Percentiles rank a stretch among this genome's conserved stretches.
These are phyloP conservation scores for Penicillium hordei DNA, from an alignment of 2,329 filamentous ascomycete genomes.

Conservation along the genomic window DNA sequence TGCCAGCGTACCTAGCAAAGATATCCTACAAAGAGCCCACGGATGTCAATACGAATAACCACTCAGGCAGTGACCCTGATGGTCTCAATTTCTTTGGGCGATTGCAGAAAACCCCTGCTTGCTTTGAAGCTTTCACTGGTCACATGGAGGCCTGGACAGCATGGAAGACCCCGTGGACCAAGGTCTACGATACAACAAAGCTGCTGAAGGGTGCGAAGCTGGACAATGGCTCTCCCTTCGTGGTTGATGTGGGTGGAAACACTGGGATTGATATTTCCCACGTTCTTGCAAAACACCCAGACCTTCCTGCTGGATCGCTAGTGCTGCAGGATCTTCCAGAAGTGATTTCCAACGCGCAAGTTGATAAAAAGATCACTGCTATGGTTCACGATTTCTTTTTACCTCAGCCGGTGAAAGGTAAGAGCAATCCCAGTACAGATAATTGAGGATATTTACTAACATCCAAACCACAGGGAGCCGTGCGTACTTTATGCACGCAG, in stretches of 20 bases:
- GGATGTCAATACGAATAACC: conserved; percentile 27
- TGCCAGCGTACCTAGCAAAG: conserved; percentile 37
- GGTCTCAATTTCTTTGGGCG: conserved; percentile 37
- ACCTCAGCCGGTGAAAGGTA: conserved; percentile 30
- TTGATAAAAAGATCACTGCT: conserved; percentile 26
- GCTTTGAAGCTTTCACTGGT: conserved; percentile 35
- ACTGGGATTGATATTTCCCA: conserved; percentile 39
- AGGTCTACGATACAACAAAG: conserved; percentile 30
- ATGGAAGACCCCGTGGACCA: conserved; percentile 38
- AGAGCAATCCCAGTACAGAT: not conserved
- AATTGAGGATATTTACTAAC: not conserved
- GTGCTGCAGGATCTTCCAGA: conserved; percentile 44
- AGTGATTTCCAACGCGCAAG: conserved; percentile 29
- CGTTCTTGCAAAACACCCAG: conserved; percentile 34
- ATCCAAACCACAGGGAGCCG: conserved; percentile 29
- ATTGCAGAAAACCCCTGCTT: conserved; percentile 29
- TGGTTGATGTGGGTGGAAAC: conserved; percentile 45
- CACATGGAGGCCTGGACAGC: conserved; percentile 39
- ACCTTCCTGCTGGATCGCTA: conserved; percentile 32
- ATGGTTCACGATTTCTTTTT: conserved; percentile 32
- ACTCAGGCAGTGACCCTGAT: conserved; percentile 22
- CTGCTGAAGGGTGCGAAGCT: conserved; percentile 23
- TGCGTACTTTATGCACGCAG: conserved; percentile 45
- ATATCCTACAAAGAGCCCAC: conserved; percentile 37
- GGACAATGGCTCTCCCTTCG: conserved; percentile 23